Conservation (phyloP, 345 rosid species). For the Aquilaria malaccensis region DNA sequence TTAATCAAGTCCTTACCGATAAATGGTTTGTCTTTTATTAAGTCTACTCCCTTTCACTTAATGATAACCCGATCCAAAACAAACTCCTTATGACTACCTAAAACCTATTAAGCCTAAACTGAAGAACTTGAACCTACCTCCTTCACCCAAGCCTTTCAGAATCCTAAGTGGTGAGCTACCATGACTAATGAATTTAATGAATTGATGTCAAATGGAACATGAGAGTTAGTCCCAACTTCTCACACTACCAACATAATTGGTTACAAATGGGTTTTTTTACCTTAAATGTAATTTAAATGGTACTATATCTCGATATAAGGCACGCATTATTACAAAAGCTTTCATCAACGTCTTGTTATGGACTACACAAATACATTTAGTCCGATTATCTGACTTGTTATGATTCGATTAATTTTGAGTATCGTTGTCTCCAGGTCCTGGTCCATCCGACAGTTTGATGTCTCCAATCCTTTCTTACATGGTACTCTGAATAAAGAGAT, state of each 20-base stretch:
- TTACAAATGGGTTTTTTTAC: neutral
- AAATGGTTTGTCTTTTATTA: no score
- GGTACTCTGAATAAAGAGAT: neutral
- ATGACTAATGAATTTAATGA: neutral
- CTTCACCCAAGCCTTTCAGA: neutral
- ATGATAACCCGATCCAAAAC: neutral
- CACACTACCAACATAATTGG: neutral
- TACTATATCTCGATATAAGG: neutral
- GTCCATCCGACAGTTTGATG: neutral
- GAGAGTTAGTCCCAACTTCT: neutral
- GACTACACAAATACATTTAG: neutral
- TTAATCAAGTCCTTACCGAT: no score
- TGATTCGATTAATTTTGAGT: neutral
- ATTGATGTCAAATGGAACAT: neutral
- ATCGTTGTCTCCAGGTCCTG: neutral
- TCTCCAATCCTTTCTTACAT: neutral
- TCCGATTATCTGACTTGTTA: neutral
- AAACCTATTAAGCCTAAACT: neutral
- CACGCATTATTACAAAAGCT: neutral
- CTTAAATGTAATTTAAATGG: neutral
- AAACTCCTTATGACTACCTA: neutral
- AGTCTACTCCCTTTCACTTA: no score
- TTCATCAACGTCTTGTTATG: neutral
- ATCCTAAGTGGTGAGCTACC: neutral
- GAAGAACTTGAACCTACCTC: neutral